A percentile compares a stretch with the other conserved stretches of the same genome.
Evolutionary conservation across 345 rosid species (phyloP).

Genomic region (Linum usitatissimum): DNA sequence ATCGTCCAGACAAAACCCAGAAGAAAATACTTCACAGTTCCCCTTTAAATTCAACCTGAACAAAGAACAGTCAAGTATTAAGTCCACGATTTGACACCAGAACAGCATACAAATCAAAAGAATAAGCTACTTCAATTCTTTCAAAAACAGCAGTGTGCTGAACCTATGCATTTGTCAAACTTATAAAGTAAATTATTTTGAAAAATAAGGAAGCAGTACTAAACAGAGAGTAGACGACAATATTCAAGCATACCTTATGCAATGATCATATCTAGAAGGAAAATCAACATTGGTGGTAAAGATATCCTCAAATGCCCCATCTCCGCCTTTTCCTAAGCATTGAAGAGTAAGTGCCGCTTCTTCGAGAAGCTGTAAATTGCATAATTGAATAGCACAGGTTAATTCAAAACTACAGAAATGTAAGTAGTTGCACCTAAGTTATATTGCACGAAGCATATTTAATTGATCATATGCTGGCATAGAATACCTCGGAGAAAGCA

Average conservation of each 20-base stretch:
- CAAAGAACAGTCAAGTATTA: constrained; percentile 18
- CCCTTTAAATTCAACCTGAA: constrained; percentile 62
- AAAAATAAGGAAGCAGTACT: neutral
- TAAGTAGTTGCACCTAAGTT: neutral
- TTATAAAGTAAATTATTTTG: neutral
- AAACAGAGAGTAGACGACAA: constrained; percentile 6
- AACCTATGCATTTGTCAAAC: neutral
- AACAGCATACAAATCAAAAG: neutral
- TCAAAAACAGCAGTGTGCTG: neutral
- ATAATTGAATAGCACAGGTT: constrained; percentile 3
- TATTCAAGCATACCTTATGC: constrained; percentile 42
- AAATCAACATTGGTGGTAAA: constrained; percentile 66
- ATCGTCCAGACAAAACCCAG: constrained; percentile 75
- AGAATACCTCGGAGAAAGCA: constrained; percentile 63
- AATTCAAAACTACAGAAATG: neutral
- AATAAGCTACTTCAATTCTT: neutral
- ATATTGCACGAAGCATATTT: neutral
- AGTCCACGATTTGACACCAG: constrained; percentile 7
- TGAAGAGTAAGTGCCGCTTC: constrained; percentile 62
- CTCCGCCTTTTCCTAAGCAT: constrained; percentile 57
- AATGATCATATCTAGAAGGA: constrained; percentile 69
- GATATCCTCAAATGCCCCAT: constrained; percentile 70
- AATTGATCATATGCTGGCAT: constrained; percentile 10
- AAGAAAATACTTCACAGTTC: constrained; percentile 28
- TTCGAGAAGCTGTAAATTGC: constrained; percentile 50